Conservation (phyloP, 2,329 filamentous ascomycete species). For the Myriosclerotinia curreyana region DNA sequence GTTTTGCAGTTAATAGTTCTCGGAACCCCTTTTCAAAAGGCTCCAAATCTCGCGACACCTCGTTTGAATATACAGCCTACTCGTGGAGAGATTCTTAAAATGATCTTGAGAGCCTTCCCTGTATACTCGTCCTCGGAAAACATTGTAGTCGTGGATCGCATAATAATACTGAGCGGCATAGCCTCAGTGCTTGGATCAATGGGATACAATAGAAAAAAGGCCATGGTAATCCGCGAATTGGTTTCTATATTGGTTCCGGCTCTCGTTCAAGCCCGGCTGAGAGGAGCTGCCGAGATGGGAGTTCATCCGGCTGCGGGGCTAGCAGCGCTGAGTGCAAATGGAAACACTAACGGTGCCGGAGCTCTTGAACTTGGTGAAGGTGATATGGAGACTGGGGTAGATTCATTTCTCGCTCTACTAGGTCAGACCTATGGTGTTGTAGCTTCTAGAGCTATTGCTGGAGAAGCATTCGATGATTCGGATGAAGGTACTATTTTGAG, state of each 20-base stretch:
- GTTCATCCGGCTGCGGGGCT: conserved; percentile 91
- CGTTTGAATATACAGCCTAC: conserved; percentile 55
- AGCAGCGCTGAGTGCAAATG: conserved; percentile 59
- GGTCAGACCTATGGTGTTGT: conserved; percentile 65
- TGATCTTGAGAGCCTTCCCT: conserved; percentile 69
- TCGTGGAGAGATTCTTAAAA: conserved; percentile 61
- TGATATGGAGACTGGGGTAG: conserved; percentile 65
- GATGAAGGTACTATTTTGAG: conserved; percentile 54
- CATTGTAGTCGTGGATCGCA: conserved; percentile 70
- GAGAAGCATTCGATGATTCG: conserved; percentile 44
- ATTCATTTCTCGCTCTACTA: conserved; percentile 58
- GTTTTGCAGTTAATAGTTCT: conserved; percentile 64
- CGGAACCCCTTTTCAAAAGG: conserved; percentile 54
- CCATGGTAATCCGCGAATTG: conserved; percentile 82
- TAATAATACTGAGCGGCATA: conserved; percentile 79
- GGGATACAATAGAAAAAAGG: conserved; percentile 83
- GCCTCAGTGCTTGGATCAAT: conserved; percentile 78
- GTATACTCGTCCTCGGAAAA: conserved; percentile 60
- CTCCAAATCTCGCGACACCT: conserved; percentile 47
- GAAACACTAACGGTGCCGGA: conserved; percentile 50
- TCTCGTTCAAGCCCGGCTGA: conserved; percentile 83
- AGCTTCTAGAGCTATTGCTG: conserved; percentile 24
- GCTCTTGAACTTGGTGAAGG: conserved; percentile 61
- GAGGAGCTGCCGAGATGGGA: conserved; percentile 92
- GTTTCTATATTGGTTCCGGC: conserved; percentile 79